Conservation (phyloP, 2,329 filamentous ascomycete species). For the Beauveria sp. region DNA sequence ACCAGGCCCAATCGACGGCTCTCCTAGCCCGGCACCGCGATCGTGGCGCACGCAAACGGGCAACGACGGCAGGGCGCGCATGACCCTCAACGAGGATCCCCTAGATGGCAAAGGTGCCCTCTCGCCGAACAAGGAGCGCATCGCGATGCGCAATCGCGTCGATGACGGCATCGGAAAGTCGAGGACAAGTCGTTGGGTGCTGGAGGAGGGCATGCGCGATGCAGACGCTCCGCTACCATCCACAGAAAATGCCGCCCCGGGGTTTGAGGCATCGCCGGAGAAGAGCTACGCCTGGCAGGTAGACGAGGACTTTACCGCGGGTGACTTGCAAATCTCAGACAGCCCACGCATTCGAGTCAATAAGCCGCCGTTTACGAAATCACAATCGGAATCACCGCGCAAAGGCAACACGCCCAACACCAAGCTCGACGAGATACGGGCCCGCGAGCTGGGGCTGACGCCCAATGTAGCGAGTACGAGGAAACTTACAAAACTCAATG, state of each 20-base stretch:
- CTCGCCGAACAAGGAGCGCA: conserved; percentile 8
- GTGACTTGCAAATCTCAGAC: conserved; percentile 46
- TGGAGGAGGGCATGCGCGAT: conserved; percentile 12
- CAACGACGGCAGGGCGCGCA: conserved; percentile 23
- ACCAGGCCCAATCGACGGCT: conserved; percentile 30
- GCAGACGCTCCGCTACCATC: conserved; percentile 27
- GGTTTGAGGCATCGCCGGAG: conserved; percentile 31
- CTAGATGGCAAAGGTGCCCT: neutral
- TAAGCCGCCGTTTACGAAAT: conserved; percentile 25
- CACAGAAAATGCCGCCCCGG: conserved; percentile 18
- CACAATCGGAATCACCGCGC: neutral
- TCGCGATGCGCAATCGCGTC: conserved; percentile 7
- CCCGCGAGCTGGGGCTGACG: conserved; percentile 25
- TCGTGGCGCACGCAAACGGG: conserved; percentile 29
- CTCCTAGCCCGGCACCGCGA: conserved; percentile 44
- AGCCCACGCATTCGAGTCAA: conserved; percentile 44
- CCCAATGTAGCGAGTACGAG: neutral
- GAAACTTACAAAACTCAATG: conserved; percentile 25
- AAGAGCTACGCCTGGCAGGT: conserved; percentile 49
- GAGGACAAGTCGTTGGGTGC: conserved; percentile 16
- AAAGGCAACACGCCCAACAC: conserved; percentile 30
- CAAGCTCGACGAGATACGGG: conserved; percentile 38
- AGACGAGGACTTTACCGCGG: conserved; percentile 50
- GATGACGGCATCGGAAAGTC: conserved; percentile 5
- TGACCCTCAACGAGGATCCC: conserved; percentile 18